Percentiles rank a stretch among this genome's conserved stretches.
Evolutionary conservation across 805 yeast genomes (phyloP).

Genomic region (Candida endomychidarum): DNA sequence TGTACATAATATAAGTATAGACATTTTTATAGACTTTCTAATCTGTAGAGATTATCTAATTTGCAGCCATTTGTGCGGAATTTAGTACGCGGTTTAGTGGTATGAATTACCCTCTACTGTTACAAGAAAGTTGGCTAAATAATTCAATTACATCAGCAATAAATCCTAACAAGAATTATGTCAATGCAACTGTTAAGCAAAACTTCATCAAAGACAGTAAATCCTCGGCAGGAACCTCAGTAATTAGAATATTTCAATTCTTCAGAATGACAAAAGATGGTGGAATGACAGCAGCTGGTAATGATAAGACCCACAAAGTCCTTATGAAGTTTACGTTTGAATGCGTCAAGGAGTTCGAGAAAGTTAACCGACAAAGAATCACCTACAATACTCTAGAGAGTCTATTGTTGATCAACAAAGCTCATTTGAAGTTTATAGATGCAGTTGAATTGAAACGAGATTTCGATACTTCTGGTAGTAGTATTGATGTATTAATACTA

Average conservation of each 20-base stretch:
- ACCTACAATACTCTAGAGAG: slow-evolving; percentile 31
- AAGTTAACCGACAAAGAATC: slow-evolving; percentile 29
- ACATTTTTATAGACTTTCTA: no score
- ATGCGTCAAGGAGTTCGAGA: slow-evolving; percentile 31
- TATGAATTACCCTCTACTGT: slow-evolving; percentile 18
- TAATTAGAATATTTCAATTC: slow-evolving; percentile 29
- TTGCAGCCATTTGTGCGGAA: background rate
- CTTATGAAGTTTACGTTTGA: slow-evolving; percentile 29
- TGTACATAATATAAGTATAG: background rate
- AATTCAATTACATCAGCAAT: slow-evolving; percentile 13
- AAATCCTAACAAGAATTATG: slow-evolving; percentile 9
- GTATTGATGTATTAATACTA: slow-evolving; percentile 23
- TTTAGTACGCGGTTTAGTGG: background rate
- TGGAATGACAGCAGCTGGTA: slow-evolving; percentile 29
- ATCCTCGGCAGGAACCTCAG: slow-evolving; percentile 20
- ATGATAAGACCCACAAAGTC: slow-evolving; percentile 32
- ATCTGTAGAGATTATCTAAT: no score
- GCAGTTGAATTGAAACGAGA: slow-evolving; percentile 12
- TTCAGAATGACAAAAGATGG: slow-evolving; percentile 21
- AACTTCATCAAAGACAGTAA: slow-evolving; percentile 16
- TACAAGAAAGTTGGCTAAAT: slow-evolving; percentile 28
- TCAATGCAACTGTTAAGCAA: slow-evolving; percentile 17
- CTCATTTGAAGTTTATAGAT: slow-evolving; percentile 26
- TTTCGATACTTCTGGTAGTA: slow-evolving; percentile 13
- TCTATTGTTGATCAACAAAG: slow-evolving; percentile 27